Base-by-base conservation (phyloP, 768 basidiomycete species). In the Mycena sanguinolenta region DNA sequence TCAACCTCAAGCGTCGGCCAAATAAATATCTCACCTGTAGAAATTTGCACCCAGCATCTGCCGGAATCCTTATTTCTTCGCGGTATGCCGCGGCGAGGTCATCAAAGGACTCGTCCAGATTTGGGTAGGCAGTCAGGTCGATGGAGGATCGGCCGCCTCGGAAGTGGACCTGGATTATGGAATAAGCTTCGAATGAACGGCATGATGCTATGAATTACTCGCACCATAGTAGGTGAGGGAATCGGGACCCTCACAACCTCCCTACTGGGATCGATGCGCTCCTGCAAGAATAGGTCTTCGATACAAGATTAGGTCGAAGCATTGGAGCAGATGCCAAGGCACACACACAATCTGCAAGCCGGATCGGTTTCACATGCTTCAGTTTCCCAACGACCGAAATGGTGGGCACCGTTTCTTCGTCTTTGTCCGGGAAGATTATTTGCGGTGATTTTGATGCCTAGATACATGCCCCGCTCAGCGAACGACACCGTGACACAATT, bases 211-310 rank as follows among this genome's bases (percentile, higher is more conserved):
- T 25, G 5, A 19, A 19, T 28, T 5, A 38, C 32, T 2, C 57
- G 65, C 21, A 74, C 69, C 73, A 74, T 74, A 19, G 73, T 74
- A 21, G 73, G 73, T 7, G 73, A 74, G 13, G 73, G 73, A 60
- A 74, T 74, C 49, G 73, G 68, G 12, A 74, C 71, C 30, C 72
- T 74, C n/a, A 72, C 73, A 38, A 71, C 55, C 50, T 70, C 70
- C 23, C 63, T 71, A 63, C 64, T 69, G 4, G 69, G 62, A 21
- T 73, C 72, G 32, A 73, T 70, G 17, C 61, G 69, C 49, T 57
- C 58, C 53, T 70, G 65, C 42, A 73, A 34, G 32, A 67, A 73
- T 21, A 59, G 57, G 54, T 63, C 72, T 71, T 25, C 21, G 27
- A 34, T 30, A 42, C 23, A 10, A 7, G n/a, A 50, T 46, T 54